phyloP scores from a whole-genome alignment of 768 basidiomycete genomes.

The Brasilioporus rufonigricans region DNA sequence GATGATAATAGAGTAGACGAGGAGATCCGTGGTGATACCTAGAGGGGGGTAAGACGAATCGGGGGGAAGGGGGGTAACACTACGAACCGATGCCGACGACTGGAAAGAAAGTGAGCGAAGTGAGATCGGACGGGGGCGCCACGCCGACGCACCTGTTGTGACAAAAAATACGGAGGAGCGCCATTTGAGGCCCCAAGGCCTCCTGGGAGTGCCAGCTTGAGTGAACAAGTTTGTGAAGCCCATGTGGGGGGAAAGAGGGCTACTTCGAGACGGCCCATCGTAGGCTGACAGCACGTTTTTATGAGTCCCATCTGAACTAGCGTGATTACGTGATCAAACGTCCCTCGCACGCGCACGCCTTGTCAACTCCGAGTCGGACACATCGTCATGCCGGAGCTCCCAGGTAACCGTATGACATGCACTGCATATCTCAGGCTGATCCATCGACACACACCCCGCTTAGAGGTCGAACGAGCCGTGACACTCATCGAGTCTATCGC shows the following conservation, averaged over 20 bases:
- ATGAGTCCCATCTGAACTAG: not conserved
- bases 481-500: conserved; percentile 52
- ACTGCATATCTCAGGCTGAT: not conserved
- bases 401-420: conserved; percentile 41
- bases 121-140: too few species aligned
- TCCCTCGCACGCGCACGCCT: too few species aligned
- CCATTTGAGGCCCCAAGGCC: conserved; percentile 51
- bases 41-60: not conserved
- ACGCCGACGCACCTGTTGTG: conserved; percentile 39
- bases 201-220: not conserved
- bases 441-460: not conserved
- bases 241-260: conserved; percentile 5
- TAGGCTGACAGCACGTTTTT: not conserved
- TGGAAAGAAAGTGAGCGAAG: conserved; percentile 11
- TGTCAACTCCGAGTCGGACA: not conserved
- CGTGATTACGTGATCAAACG: not conserved
- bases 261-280: not conserved
- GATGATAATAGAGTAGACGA: conserved; percentile 62
- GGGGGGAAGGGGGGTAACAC: too few species aligned
- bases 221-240: not conserved
- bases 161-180: conserved; percentile 57
- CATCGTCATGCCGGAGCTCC: not conserved
- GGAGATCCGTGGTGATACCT: conserved; percentile 47
- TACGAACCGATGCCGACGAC: conserved; percentile 50
- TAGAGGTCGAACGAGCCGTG: conserved; percentile 72